Conservation (phyloP, 2,329 filamentous ascomycete species). For the Pestalotiopsis sp. region DNA sequence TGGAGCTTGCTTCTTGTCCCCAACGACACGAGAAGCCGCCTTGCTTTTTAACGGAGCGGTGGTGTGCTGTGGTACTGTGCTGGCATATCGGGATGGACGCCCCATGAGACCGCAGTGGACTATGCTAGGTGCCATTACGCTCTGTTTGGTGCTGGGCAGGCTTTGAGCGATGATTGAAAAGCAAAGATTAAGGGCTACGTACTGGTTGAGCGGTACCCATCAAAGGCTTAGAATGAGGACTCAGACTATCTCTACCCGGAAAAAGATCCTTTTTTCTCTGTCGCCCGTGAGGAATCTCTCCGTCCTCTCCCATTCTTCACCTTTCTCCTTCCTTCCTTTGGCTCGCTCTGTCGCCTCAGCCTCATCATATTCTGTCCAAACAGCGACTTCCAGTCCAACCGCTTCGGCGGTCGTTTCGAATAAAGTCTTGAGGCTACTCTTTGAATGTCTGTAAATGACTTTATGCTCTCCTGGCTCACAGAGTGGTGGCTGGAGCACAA, state of each 20-base stretch:
- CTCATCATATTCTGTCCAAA: conserved; percentile 18
- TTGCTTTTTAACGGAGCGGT: background rate
- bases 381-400: background rate
- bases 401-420: background rate
- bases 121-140: conserved; percentile 4
- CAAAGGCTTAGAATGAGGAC: background rate
- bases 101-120: conserved; percentile 6
- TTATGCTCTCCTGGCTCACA: conserved; percentile 16
- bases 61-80: conserved; percentile 6
- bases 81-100: conserved; percentile 9
- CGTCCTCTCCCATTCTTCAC: conserved; percentile 12
- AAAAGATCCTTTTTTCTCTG: background rate
- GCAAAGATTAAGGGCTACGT: no score
- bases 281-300: conserved; percentile 11
- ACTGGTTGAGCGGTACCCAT: background rate
- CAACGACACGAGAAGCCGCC: conserved; percentile 1
- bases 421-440: background rate
- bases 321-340: conserved; percentile 1
- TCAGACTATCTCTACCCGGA: background rate
- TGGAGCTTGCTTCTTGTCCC: background rate
- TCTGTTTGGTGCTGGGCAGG: conserved; percentile 8
- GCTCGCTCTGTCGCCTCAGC: background rate
- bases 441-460: conserved; percentile 15
- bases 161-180: background rate
- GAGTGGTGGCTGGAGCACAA: conserved; percentile 13